Percentiles rank a stretch among this genome's conserved stretches.
These are phyloP conservation scores for Geranium rotundifolium DNA, from an alignment of 345 rosid species.

Conservation along the genomic window DNA sequence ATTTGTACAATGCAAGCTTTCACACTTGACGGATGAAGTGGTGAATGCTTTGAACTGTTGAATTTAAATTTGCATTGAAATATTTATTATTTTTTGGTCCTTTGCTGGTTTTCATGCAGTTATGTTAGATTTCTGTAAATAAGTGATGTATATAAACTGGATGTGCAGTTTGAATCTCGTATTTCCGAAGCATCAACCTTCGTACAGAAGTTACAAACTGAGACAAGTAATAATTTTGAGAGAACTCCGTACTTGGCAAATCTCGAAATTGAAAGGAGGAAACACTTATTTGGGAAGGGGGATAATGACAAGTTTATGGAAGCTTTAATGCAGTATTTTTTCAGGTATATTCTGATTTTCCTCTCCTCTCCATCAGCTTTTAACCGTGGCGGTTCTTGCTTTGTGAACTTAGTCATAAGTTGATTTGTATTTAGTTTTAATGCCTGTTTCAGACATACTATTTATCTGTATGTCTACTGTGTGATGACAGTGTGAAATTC, in stretches of 20 bases:
- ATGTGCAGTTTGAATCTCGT: constrained; percentile 68
- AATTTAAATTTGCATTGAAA: constrained; percentile 3
- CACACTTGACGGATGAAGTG: constrained; percentile 65
- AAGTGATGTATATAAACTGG: constrained; percentile 14
- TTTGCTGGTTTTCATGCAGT: neutral
- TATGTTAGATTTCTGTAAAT: constrained; percentile 8
- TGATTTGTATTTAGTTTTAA: neutral
- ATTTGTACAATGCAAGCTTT: constrained; percentile 40
- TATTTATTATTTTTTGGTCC: constrained; percentile 1
- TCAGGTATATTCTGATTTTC: constrained; percentile 32
- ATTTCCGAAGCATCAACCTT: constrained; percentile 53
- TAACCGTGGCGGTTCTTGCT: neutral
- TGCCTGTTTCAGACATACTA: neutral
- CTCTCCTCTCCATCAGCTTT: constrained; percentile 49
- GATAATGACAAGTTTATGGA: constrained; percentile 44
- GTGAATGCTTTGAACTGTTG: constrained; percentile 29
- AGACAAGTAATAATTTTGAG: constrained; percentile 31
- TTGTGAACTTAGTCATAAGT: neutral
- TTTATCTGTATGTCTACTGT: neutral
- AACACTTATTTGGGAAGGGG: constrained; percentile 55
- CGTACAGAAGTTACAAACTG: constrained; percentile 51
- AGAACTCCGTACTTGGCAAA: constrained; percentile 68
- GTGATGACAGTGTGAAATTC: neutral
- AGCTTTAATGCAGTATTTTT: constrained; percentile 53
- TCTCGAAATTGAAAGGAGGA: constrained; percentile 84